Base-by-base conservation (phyloP, 225 moss, liverwort and hornwort species). In the Ulota crispa region DNA sequence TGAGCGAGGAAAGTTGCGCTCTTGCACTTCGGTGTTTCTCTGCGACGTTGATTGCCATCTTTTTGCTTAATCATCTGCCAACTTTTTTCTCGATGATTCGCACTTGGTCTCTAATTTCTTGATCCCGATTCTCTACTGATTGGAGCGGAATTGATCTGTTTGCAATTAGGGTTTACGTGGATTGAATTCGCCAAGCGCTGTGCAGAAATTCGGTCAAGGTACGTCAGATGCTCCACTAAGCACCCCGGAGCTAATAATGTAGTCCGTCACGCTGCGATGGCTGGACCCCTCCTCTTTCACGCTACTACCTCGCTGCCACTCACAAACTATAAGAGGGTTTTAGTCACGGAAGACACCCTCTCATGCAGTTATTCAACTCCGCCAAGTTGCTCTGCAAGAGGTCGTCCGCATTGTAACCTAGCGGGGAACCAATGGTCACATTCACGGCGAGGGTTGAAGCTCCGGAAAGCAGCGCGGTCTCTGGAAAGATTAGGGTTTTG, bases 361-460 rank as follows among this genome's bases (percentile, higher is more conserved):
- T 86, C 86, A 45, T 82, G 86, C 56, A 89, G 86, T 79, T 86
- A 79, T 73, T 24, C 80, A 20, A 65, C 57, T 36, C 52, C 68
- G 34, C 28, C 76, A 27, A 68, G 54, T 15, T 76, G 52, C 71
- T 70, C 36, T 19, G 61, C 24, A 31, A 80, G 79, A 50, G 45
- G 39, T 55, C 57, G 69, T 75, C 37, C 57, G 18, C 68, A 59
- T 32, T 72, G 43, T 18, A 73, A 34, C 9, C 36, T 80, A 64
- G 69, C 28, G 43, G 66, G 78, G 81, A 79, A 72, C 57, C 70
- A 56, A 56, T 59, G 73, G 62, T 30, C 80, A 21, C 62, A 47
- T 60, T 83, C 77, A 50, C 47, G 78, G 31, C 68, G 66, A 71
- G 79, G 79, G 41, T 82, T 75, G 70, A 84, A 84, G 75, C 23